These are phyloP conservation scores for Kurtzmaniella quercitrusa DNA, from an alignment of 1,139 yeast species.

Conservation along the genomic window DNA sequence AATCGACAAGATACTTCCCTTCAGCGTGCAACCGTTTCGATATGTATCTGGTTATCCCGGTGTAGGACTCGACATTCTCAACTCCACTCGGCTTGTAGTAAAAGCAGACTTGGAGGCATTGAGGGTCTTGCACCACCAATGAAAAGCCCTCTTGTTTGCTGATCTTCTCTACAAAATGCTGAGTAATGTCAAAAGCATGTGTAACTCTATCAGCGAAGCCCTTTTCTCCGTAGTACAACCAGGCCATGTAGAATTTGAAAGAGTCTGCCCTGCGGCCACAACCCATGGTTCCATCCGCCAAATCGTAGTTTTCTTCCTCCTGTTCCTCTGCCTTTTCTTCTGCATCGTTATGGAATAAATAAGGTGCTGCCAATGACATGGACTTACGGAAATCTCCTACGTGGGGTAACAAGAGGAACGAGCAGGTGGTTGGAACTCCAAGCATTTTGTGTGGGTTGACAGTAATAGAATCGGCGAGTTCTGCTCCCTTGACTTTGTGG, in stretches of 20 bases:
- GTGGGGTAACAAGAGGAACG: conserved; percentile 71
- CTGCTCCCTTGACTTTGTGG: conserved; percentile 51
- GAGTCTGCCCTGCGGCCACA: conserved; percentile 88
- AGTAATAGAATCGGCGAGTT: conserved; percentile 74
- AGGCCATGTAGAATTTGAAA: conserved; percentile 70
- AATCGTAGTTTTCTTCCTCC: conserved; percentile 59
- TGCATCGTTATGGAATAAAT: conserved; percentile 66
- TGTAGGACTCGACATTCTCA: conserved; percentile 32
- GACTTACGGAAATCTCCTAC: conserved; percentile 63
- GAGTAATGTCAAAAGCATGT: conserved; percentile 65
- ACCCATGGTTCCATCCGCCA: conserved; percentile 92
- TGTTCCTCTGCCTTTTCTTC: conserved; percentile 17
- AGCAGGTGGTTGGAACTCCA: conserved; percentile 88
- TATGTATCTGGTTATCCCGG: conserved; percentile 58
- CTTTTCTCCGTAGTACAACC: conserved; percentile 72
- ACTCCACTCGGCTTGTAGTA: conserved; percentile 52
- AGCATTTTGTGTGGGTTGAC: conserved; percentile 86
- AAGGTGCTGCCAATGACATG: conserved; percentile 76
- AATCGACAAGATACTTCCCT: conserved; percentile 73
- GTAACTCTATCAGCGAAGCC: conserved; percentile 60
- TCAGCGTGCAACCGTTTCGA: conserved; percentile 56
- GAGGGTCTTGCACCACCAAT: conserved; percentile 56
- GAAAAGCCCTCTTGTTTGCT: conserved; percentile 35
- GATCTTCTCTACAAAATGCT: conserved; percentile 52
- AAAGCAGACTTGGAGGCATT: conserved; percentile 82